These are phyloP conservation scores for Cercospora sp. DNA, from an alignment of 2,329 filamentous ascomycete species.

Conservation along the genomic window DNA sequence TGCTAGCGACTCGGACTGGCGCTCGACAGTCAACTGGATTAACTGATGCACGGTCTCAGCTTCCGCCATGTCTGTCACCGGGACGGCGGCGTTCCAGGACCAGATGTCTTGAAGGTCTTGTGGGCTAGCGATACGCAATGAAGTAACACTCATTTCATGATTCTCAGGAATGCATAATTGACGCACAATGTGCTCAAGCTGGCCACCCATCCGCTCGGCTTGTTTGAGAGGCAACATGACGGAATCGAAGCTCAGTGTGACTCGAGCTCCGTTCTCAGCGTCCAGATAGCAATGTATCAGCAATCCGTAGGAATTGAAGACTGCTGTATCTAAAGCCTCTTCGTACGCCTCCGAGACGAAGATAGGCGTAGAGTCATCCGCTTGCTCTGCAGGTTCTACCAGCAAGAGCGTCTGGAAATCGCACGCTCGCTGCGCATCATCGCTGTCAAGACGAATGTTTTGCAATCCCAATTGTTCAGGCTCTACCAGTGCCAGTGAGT, in stretches of 20 bases:
- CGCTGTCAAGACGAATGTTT: conserved; percentile 1
- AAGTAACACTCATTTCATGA: neutral
- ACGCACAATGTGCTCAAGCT: conserved; percentile 4
- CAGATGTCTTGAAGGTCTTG: conserved; percentile 22
- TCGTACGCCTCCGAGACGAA: neutral
- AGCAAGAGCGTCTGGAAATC: conserved; percentile 59
- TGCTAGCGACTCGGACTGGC: conserved; percentile 17
- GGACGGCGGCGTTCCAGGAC: conserved; percentile 23
- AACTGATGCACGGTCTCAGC: conserved; percentile 17
- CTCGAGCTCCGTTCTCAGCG: neutral
- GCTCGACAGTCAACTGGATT: conserved; percentile 12
- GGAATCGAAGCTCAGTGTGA: conserved; percentile 10
- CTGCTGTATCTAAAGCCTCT: neutral
- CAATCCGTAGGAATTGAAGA: conserved; percentile 6
- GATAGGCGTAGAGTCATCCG: neutral
- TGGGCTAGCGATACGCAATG: neutral
- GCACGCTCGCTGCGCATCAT: conserved; percentile 45
- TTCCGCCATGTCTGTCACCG: conserved; percentile 19
- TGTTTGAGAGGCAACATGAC: neutral
- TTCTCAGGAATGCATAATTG: neutral
- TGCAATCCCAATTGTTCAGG: conserved; percentile 18
- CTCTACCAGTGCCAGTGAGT: conserved; percentile 16
- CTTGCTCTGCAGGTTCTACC: conserved; percentile 34
- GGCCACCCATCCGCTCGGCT: neutral
- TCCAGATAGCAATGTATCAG: neutral